Base-by-base conservation (phyloP, 768 basidiomycete genomes). In the Grammothele lineata region DNA sequence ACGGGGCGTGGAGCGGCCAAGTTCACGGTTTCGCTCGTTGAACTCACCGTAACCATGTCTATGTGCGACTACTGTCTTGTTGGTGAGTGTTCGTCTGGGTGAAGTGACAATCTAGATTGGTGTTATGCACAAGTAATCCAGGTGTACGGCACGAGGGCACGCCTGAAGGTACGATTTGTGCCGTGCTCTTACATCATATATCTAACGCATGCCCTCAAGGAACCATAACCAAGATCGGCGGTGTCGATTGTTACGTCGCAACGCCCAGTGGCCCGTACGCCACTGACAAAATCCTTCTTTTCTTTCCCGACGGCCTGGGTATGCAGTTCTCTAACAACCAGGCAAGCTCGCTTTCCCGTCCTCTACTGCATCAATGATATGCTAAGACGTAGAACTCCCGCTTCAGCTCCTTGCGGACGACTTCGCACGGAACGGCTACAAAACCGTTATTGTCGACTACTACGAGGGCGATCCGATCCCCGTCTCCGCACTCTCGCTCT, bases 51-150 rank as follows among this genome's bases (percentile, higher is more conserved):
- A 45, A 47, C 40, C 39, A 79, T 80, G 78, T 74, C 73, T 61
- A 65, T 78, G 48, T 80, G 80, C 64, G 65, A 70, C 48, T 60
- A 83, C 56, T 85, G 82, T 46, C 48, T 81, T 45, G 68, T 68
- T 61, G 80, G 82, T 78, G 43, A 30, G 64, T 44, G n/a, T 26
- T 17, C 22, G 9, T 17, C 15, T 7, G 4, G 10, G 18, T n/a
- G 11, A 26, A 21, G 2, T 9, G 11, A 9, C 38, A 14, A 12
- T 27, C 27, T 17, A 22, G 27, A 30, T n/a, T 14, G 11, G 6
- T 42, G 27, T n/a, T n/a, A n/a, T n/a, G n/a, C n/a, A 30, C 27
- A 7, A 14, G 27, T 17, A 12, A 17, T 37, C 9, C 17, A 67
- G 68, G 65, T 34, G 64, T 67, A 38, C 62, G 59, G 42, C 65